Conservation (phyloP, 2,329 filamentous ascomycete genomes). For the Canariomyces notabilis region DNA sequence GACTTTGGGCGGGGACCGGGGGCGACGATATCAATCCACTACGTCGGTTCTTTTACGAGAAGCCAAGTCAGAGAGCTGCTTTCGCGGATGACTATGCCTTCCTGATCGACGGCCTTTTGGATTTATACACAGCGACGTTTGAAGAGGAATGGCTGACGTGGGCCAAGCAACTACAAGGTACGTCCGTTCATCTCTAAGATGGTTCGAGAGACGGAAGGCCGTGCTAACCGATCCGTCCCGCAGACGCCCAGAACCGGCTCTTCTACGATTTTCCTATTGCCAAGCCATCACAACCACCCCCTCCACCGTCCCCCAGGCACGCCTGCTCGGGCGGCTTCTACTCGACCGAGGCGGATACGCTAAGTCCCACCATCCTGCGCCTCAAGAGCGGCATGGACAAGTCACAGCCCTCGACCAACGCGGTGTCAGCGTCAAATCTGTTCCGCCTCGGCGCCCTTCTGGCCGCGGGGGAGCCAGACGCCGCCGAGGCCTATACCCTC, state of each 20-base stretch:
- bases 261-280: slow-evolving; percentile 63
- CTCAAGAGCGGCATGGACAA: slow-evolving; percentile 96
- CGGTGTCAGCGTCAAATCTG: slow-evolving; percentile 80
- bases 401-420: slow-evolving; percentile 84
- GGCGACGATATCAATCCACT: slow-evolving; percentile 47
- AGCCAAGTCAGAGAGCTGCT: slow-evolving; percentile 58
- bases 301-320: slow-evolving; percentile 25
- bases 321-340: slow-evolving; percentile 62
- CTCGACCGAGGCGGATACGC: slow-evolving; percentile 57
- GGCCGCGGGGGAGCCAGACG: too few species aligned
- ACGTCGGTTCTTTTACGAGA: slow-evolving; percentile 65
- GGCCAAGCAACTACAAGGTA: slow-evolving; percentile 74
- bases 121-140: slow-evolving; percentile 78
- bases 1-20: slow-evolving; percentile 63
- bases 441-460: slow-evolving; percentile 71
- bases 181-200: too few species aligned
- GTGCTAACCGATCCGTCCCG: not conserved
- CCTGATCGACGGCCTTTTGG: slow-evolving; percentile 73
- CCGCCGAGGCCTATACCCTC: slow-evolving; percentile 56
- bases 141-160: slow-evolving; percentile 72
- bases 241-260: slow-evolving; percentile 65
- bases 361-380: slow-evolving; percentile 67
- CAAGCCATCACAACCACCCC: slow-evolving; percentile 33
- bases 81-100: slow-evolving; percentile 97
- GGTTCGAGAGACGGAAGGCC: too few species aligned